Percentiles rank a stretch among this genome's conserved stretches.
These are phyloP conservation scores for Clathrus columnatus DNA, from an alignment of 768 basidiomycete species.

Conservation along the genomic window DNA sequence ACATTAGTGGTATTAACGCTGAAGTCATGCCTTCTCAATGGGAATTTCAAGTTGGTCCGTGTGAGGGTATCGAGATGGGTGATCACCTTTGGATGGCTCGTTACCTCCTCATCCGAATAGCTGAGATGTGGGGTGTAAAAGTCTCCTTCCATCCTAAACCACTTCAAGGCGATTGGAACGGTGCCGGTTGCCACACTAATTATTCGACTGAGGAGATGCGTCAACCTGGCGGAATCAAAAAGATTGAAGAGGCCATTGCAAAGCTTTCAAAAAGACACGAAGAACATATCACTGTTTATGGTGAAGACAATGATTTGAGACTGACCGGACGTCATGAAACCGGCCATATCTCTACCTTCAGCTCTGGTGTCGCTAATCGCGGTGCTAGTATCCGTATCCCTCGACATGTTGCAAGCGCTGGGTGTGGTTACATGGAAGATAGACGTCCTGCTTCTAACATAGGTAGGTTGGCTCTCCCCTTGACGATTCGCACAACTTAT, in stretches of 20 bases:
- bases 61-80: slow-evolving; percentile 96
- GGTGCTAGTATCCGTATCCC: slow-evolving; percentile 97
- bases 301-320: slow-evolving; percentile 94
- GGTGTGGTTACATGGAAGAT: slow-evolving; percentile 94
- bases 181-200: slow-evolving; percentile 98
- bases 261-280: slow-evolving; percentile 86
- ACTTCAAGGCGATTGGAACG: slow-evolving; percentile 96
- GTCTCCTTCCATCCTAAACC: slow-evolving; percentile 99
- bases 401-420: slow-evolving; percentile 83
- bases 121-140: slow-evolving; percentile 95
- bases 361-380: slow-evolving; percentile 94
- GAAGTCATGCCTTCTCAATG: slow-evolving; percentile 99
- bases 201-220: slow-evolving; percentile 94
- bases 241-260: slow-evolving; percentile 87
- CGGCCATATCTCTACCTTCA: slow-evolving; percentile 85
- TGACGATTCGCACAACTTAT: slow-evolving; percentile 5
- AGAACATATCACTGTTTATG: slow-evolving; percentile 96
- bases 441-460: slow-evolving; percentile 97
- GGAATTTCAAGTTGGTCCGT: slow-evolving; percentile 99
- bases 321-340: slow-evolving; percentile 98
- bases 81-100: slow-evolving; percentile 99
- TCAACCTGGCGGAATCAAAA: slow-evolving; percentile 85
- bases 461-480: slow-evolving; percentile 41
- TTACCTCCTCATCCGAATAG: slow-evolving; percentile 89
- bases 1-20: slow-evolving; percentile 98